A percentile compares a stretch with the other conserved stretches of the same genome.
phyloP scores from a whole-genome alignment of 2,329 filamentous ascomycete species.

The Ophiostoma himal-ulmi region DNA sequence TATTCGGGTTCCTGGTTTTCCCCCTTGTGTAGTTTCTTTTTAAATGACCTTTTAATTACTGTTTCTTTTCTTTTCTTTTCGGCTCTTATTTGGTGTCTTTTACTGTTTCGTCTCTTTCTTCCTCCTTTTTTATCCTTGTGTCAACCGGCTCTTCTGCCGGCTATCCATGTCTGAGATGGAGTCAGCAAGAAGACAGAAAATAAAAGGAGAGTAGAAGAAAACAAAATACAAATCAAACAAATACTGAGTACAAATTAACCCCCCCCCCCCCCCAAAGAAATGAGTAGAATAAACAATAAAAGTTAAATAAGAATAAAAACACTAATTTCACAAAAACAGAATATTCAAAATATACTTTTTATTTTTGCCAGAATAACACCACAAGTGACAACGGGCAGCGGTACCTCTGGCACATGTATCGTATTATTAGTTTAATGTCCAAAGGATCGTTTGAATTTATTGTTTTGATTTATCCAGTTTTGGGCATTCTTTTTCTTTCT shows the following conservation, averaged over 20 bases:
- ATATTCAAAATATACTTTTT: background rate
- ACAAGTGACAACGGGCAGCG: slow-evolving; percentile 4
- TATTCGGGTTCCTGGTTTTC: slow-evolving; percentile 10
- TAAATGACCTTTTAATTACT: background rate
- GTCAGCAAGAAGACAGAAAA: background rate
- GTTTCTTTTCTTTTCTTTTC: background rate
- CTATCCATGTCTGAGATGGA: slow-evolving; percentile 4
- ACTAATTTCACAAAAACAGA: background rate
- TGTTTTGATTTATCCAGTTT: background rate
- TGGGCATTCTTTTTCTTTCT: background rate
- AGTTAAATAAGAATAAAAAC: slow-evolving; percentile 2
- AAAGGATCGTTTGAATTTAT: background rate
- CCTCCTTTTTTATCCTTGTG: background rate
- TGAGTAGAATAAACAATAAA: slow-evolving; percentile 2
- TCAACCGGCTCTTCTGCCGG: background rate
- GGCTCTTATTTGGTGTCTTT: background rate
- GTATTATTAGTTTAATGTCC: slow-evolving; percentile 8
- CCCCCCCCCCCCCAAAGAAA: background rate
- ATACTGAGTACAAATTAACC: too few species aligned
- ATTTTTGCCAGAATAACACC: slow-evolving; percentile 18
- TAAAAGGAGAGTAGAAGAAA: background rate
- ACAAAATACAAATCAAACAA: background rate
- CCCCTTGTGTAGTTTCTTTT: slow-evolving; percentile 4
- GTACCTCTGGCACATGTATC: slow-evolving; percentile 11
- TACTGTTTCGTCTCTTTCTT: background rate